Evolutionary conservation across 2,329 filamentous ascomycete species (phyloP).

Genomic region (Simplicillium aogashimaense): DNA sequence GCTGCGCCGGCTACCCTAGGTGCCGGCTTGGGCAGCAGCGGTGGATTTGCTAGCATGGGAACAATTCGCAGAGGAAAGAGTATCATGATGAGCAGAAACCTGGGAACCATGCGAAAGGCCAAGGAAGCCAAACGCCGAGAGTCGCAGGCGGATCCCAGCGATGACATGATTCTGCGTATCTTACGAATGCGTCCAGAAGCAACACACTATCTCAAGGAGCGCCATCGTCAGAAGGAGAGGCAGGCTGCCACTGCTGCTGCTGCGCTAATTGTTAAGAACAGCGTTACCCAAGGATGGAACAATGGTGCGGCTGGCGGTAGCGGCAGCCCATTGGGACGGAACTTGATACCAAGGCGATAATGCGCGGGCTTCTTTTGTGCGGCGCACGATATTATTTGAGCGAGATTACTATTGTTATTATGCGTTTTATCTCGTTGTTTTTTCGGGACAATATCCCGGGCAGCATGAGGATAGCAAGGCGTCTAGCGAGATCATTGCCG

Average conservation of each 20-base stretch:
- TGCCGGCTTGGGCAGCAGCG: conserved; percentile 21
- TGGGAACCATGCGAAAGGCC: conserved; percentile 91
- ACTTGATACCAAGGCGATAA: conserved; percentile 37
- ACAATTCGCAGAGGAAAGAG: conserved; percentile 60
- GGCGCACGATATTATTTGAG: neutral
- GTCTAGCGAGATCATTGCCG: no score
- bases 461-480: no score
- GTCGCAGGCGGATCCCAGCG: conserved; percentile 89
- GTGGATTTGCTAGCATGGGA: conserved; percentile 54
- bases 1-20: conserved; percentile 51
- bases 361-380: conserved; percentile 1
- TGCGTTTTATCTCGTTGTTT: neutral
- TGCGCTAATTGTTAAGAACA: conserved; percentile 90
- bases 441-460: neutral
- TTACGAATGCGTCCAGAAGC: conserved; percentile 92
- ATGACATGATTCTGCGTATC: conserved; percentile 96
- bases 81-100: conserved; percentile 88
- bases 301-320: conserved; percentile 20
- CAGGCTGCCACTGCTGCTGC: conserved; percentile 84
- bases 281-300: conserved; percentile 53
- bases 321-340: conserved; percentile 32
- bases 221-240: conserved; percentile 87
- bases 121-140: conserved; percentile 96
- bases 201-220: conserved; percentile 73
- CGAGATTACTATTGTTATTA: neutral